Evolutionary conservation across 164 flowering plant genomes (phyloP).

Genomic region (Vitis rotundifolia): DNA sequence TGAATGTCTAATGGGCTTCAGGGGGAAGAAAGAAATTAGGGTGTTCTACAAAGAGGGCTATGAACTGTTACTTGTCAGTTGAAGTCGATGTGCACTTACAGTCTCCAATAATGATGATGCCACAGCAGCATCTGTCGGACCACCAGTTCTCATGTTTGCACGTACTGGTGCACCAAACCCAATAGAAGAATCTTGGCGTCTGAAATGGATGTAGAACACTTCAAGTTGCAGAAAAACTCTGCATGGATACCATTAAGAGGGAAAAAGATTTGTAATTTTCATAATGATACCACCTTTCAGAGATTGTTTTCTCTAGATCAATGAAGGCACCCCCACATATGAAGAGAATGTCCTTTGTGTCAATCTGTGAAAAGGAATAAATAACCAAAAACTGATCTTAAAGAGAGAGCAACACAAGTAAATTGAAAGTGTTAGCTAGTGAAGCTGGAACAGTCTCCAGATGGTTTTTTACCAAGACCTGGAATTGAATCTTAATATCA

Average conservation of each 20-base stretch:
- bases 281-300: slow-evolving; percentile 68
- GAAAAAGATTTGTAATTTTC: neutral
- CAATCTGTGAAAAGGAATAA: slow-evolving; percentile 56
- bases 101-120: slow-evolving; percentile 82
- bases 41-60: slow-evolving; percentile 5
- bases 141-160: slow-evolving; percentile 79
- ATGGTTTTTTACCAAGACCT: too few relatives aligned
- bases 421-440: too few relatives aligned
- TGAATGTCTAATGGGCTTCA: neutral
- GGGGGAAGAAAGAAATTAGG: neutral
- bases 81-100: slow-evolving; percentile 47
- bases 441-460: neutral
- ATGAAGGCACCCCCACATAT: slow-evolving; percentile 96
- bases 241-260: neutral
- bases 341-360: slow-evolving; percentile 94
- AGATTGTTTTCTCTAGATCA: slow-evolving; percentile 92
- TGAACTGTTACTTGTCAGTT: slow-evolving; percentile 11
- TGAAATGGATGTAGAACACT: slow-evolving; percentile 22
- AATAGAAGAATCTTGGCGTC: slow-evolving; percentile 96
- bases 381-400: neutral
- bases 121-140: slow-evolving; percentile 62
- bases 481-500: too few relatives aligned
- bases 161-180: slow-evolving; percentile 98
- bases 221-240: slow-evolving; percentile 12
- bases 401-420: neutral